Evolutionary conservation across 2,329 filamentous ascomycete species (phyloP), one percentile per base, ranked within the genome.

Genomic region (Botryotinia globosa): DNA sequence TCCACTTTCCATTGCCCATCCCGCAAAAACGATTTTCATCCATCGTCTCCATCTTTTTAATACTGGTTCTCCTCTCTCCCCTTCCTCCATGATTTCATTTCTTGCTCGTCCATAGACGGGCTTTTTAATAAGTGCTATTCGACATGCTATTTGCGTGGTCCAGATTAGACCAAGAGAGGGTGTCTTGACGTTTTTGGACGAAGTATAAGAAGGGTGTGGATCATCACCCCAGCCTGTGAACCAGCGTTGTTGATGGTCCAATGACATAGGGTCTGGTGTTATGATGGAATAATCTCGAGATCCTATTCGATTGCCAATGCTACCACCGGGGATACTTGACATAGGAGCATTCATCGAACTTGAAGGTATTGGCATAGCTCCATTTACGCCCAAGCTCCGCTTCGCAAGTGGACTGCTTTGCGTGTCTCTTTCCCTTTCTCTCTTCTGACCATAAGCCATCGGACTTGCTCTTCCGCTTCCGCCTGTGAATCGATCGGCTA

Each of bases 171-270:
- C 95, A 37, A 98, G 83, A 10, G 92, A 92, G 0, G 95, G 95
- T 0, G 93, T 97, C 83, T 98, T 98, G 72, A 91, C 83, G 39
- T 83, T 82, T 66, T 84, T 81, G 20, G 82, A 79, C 25, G 75
- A 73, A 18, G 76, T 76, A 20, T 56, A 68, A 3, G 70, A 72
- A 4, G 70, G 70, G 39, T 82, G 78, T 25, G 86, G 83, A 72
- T 90, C 86, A 81, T 97, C 93, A 34, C 95, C 94, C 95, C 96
- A 98, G 75, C 96, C 94, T 6, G 94, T 97, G 83, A 98, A 97
- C 89, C 94, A 98, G 61, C 92, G 88, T 81, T 98, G 94, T 82
- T 98, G 95, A 82, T 98, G 92, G 77, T 97, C 91, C 14, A 98
- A 87, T 45, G 89, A 87, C 54, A 98, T 85, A 0, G 90, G 88